A percentile compares a stretch with the other conserved stretches of the same genome.
These are phyloP conservation scores for Ustilago trichophora DNA, from an alignment of 1,284 basidiomycete genomes.

Conservation along the genomic window DNA sequence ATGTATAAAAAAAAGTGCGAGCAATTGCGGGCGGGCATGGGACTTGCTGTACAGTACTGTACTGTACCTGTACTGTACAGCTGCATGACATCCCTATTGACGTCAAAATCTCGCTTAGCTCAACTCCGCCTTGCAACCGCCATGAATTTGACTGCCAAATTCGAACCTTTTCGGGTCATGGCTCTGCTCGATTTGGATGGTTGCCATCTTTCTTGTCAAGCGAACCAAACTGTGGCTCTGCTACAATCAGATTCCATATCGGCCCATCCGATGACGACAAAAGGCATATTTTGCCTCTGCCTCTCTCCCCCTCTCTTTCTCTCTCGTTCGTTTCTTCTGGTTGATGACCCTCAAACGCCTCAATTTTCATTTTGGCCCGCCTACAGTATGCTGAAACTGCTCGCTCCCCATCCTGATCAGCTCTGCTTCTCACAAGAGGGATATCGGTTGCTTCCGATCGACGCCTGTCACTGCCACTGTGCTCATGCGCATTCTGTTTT, in stretches of 20 bases:
- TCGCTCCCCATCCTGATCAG: too few species aligned
- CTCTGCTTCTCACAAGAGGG: too few species aligned
- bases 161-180: neutral
- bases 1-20: too few species aligned
- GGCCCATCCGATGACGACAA: neutral
- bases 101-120: slow-evolving; percentile 17
- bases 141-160: neutral
- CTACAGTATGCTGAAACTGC: too few species aligned
- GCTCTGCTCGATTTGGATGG: slow-evolving; percentile 4
- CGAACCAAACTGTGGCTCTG: slow-evolving; percentile 8
- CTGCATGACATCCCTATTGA: slow-evolving; percentile 3
- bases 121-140: slow-evolving; percentile 20
- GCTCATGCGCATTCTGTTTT: neutral
- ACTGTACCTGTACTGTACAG: too few species aligned
- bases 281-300: too few species aligned
- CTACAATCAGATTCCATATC: neutral
- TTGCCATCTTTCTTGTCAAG: neutral
- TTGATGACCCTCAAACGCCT: too few species aligned
- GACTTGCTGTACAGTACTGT: neutral
- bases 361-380: too few species aligned
- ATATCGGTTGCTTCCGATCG: slow-evolving; percentile 18
- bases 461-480: neutral
- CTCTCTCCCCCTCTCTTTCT: too few species aligned
- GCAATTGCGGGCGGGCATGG: neutral
- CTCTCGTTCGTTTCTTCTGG: too few species aligned